Evolutionary conservation across 78 protist genomes (phyloP).

Genomic region (Chrysochromulina parva): DNA sequence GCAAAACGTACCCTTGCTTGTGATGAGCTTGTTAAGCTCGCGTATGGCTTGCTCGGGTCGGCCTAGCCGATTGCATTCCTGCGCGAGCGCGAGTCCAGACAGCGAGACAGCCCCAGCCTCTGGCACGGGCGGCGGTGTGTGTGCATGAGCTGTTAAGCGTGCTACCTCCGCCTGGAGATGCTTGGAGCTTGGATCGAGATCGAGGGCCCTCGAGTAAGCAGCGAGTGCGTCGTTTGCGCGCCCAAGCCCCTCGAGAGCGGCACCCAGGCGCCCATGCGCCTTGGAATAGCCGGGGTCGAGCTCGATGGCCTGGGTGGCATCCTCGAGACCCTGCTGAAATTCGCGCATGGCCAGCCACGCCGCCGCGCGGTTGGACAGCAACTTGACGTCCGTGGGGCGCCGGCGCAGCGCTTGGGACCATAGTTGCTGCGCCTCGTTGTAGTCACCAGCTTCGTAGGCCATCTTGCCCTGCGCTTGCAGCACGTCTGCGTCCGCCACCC

Average conservation of each 20-base stretch:
- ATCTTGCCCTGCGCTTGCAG: no score
- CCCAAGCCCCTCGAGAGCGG: neutral
- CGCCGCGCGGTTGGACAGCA: constrained; percentile 13
- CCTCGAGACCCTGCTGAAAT: neutral
- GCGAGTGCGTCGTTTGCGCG: neutral
- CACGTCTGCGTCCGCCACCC: no score
- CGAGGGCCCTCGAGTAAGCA: neutral
- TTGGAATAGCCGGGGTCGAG: neutral
- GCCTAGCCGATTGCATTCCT: no score
- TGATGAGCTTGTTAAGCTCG: no score
- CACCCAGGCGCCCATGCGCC: neutral
- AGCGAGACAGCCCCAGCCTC: no score
- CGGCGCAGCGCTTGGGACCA: no score
- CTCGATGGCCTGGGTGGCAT: neutral
- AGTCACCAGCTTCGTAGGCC: no score
- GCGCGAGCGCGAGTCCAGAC: no score
- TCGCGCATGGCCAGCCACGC: neutral
- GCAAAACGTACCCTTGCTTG: no score
- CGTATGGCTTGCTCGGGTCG: no score
- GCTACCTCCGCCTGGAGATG: neutral
- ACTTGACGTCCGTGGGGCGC: neutral
- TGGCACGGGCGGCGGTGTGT: no score
- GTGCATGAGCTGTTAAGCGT: neutral
- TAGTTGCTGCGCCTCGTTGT: no score
- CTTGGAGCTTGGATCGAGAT: neutral